A percentile compares a stretch with the other conserved stretches of the same genome.
Evolutionary conservation across 176 grass and related monocot species (phyloP).

Genomic region (Avena sativa): DNA sequence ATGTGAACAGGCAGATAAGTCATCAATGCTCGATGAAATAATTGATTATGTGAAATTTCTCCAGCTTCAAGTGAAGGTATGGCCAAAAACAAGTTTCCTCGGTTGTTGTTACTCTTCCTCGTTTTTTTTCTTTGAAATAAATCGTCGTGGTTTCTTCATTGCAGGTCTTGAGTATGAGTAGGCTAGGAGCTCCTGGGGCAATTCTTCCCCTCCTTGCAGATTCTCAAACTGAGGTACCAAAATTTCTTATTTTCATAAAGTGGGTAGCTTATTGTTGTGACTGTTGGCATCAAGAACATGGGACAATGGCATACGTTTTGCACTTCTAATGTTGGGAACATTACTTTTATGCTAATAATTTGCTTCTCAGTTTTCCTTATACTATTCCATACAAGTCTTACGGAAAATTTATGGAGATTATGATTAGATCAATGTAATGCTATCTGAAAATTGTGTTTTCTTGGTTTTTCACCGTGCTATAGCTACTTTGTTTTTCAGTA

Average conservation of each 20-base stretch:
- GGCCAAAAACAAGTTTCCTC: constrained; percentile 17
- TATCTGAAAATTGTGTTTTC: neutral
- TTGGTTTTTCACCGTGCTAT: neutral
- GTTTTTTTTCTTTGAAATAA: constrained; percentile 18
- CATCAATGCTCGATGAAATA: constrained; percentile 89
- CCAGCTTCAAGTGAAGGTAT: constrained; percentile 95
- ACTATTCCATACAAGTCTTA: neutral
- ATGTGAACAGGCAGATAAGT: constrained; percentile 78
- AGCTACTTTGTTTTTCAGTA: constrained; percentile 5
- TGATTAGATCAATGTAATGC: neutral
- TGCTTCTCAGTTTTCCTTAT: constrained; percentile 3
- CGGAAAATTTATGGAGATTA: neutral
- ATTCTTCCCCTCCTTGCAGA: constrained; percentile 82
- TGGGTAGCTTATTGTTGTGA: constrained; percentile 10
- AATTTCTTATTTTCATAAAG: constrained; percentile 12
- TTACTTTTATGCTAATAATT: neutral
- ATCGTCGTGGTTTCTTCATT: constrained; percentile 25
- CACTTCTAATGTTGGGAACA: neutral
- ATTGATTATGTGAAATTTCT: constrained; percentile 97
- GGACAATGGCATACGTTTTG: neutral
- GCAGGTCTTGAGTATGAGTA: constrained; percentile 94
- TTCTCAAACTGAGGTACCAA: constrained; percentile 70
- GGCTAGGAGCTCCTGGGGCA: constrained; percentile 82
- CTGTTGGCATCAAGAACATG: neutral
- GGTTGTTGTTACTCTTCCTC: neutral